Base-by-base conservation (phyloP, 305 asterid genomes). In the Ajuga reptans region DNA sequence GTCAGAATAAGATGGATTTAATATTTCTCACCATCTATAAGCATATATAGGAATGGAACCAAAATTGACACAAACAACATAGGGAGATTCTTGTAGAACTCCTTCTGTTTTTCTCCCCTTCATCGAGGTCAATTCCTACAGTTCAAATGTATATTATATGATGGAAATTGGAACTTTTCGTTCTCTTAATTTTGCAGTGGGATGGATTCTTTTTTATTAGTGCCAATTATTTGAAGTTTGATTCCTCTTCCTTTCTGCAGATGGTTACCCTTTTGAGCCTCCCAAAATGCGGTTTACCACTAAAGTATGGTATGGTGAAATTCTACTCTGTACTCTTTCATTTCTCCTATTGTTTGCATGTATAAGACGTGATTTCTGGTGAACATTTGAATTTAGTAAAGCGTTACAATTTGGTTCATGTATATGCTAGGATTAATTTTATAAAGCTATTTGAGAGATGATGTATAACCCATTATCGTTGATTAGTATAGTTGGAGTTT, bases 191-290 rank as follows among this genome's bases (percentile, higher is more conserved):
- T n/a, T n/a, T n/a, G 4, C 66, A 63, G 9, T 8, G 65, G 34
- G 54, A 27, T 10, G 27, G 41, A 9, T 53, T 49, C 3, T 42
- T 55, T 6, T 59, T 29, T 11, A 56, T 61, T 27, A 27, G 12
- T 17, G 47, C 60, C 45, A 50, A 16, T 15, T 46, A 50, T 57
- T 49, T 33, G 56, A 11, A 56, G 15, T 43, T 16, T 37, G 24
- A 43, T 58, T 64, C 55, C 9, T 21, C 34, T 54, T 54, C 36
- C 56, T 50, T 52, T 72, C 72, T 84, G 87, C 96, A 90, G 99
- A 81, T 80, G 96, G 91, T 24, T 90, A 93, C 77, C 98, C 97
- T 18, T 93, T 90, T 41, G 91, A 85, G 83, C 99, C 97, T 67
- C 99, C 99, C 33, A 90, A 85, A 73, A 93, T 93, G 99, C 78